Conservation (phyloP, 208 protist genomes). For the Leishmania amazonensis region DNA sequence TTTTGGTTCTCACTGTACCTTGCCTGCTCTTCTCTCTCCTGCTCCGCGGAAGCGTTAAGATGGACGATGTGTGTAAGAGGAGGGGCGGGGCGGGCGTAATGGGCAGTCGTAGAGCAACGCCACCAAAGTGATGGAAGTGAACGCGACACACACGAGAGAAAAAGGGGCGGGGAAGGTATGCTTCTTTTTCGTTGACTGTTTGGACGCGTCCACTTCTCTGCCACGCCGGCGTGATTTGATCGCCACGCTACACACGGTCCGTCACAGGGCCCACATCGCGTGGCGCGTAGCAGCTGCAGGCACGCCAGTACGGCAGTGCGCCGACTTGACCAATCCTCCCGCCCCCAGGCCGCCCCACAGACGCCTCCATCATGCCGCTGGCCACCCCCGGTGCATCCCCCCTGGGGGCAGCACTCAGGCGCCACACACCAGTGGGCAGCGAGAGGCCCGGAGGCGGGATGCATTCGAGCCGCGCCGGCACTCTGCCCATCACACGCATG, state of each 20-base stretch:
- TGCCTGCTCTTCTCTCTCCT: not conserved
- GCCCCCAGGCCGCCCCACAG: not conserved
- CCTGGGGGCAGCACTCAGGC: not conserved
- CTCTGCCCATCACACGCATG: not conserved
- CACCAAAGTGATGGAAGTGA: not conserved
- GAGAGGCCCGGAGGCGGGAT: not conserved
- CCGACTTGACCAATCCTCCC: not conserved
- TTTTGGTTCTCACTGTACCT: not conserved
- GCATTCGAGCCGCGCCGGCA: not conserved
- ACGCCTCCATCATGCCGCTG: not conserved
- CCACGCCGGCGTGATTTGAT: not conserved
- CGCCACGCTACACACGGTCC: not conserved
- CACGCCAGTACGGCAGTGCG: not conserved
- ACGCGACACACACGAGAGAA: not conserved
- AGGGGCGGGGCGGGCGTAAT: not conserved
- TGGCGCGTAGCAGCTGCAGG: not conserved
- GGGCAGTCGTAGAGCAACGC: not conserved
- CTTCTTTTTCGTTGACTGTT: not conserved
- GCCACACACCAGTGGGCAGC: not conserved
- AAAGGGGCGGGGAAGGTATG: not conserved
- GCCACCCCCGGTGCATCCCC: not conserved
- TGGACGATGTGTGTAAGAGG: not conserved
- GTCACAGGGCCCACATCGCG: not conserved
- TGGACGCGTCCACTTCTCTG: not conserved
- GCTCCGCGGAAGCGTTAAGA: not conserved